Evolutionary conservation across 1,284 basidiomycete species (phyloP), one percentile per base, ranked within the genome.

Genomic region (Tilletia walkeri): DNA sequence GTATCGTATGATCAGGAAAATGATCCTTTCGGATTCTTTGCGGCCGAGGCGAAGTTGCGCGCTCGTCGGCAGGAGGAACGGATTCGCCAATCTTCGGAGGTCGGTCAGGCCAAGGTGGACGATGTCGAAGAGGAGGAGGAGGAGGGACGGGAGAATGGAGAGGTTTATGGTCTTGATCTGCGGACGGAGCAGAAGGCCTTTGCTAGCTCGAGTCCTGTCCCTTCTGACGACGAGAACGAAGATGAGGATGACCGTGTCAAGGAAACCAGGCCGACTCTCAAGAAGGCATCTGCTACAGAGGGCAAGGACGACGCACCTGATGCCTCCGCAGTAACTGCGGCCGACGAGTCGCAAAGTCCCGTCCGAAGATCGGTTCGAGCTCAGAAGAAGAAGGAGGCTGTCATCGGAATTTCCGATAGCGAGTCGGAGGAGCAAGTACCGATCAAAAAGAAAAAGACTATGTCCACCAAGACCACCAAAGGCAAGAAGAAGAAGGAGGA

Each of bases 11-110:
- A 63, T 41, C 59, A 38, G 36, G 38, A 39, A 3, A 41, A 63
- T 2, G 59, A 63, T 39, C 59, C 59, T 14, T 63, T 36, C 14
- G 59, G 59, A 24, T 63, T 63, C 34, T 63, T 63, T 41, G 59
- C 59, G 6, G 59, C 59, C 39, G 59, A 63, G 36, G 59, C 59
- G 16, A 63, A 63, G 36, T 16, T 63, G 34, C 59, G 59, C 4
- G 59, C 36, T 34, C 59, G 7, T 10, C 59, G 59, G 12, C 14
- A 63, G 14, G 12, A 63, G 36, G 34, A 38, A 56, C 54, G 34
- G 24, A 4, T 34, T 56, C 54, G 54, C 14, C 24, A 24, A 56
- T 20, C 54, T n/a, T 30, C 34, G 16, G 54, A n/a, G 5, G 54
- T 12, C 14, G 54, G n/a, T 34, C 3, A 10, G 34, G 12, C 59